Percentiles rank a stretch among this genome's conserved stretches.
Evolutionary conservation across 2,329 filamentous ascomycete genomes (phyloP).

Genomic region (Cordyceps militaris): DNA sequence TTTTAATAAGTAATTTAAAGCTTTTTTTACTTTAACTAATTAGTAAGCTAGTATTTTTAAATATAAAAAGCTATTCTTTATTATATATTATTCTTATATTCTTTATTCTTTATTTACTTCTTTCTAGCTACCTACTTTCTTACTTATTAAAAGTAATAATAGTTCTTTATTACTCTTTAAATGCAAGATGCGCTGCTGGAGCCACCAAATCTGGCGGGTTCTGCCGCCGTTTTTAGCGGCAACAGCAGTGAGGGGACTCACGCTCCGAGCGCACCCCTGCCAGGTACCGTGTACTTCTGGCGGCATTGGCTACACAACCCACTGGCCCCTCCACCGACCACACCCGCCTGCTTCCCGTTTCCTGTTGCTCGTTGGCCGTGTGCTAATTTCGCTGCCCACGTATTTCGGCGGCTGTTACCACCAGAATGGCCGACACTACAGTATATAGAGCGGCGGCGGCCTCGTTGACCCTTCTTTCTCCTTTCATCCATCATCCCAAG

Average conservation of each 20-base stretch:
- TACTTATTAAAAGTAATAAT: background rate
- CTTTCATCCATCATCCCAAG: background rate
- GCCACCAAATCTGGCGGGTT: slow-evolving; percentile 12
- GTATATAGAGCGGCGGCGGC: background rate
- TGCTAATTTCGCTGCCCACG: background rate
- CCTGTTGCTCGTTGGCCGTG: background rate
- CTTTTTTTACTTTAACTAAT: too few relatives aligned
- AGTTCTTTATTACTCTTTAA: slow-evolving; percentile 4
- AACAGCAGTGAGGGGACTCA: slow-evolving; percentile 3
- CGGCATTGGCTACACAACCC: background rate
- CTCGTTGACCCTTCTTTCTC: background rate
- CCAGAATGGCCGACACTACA: background rate
- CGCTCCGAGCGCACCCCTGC: background rate
- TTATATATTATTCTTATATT: too few relatives aligned
- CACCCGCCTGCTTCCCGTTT: background rate
- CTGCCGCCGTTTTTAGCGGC: slow-evolving; percentile 13
- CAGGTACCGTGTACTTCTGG: slow-evolving; percentile 14
- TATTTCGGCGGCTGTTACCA: background rate
- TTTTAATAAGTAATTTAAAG: too few relatives aligned
- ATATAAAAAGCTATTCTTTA: too few relatives aligned
- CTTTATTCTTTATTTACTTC: too few relatives aligned
- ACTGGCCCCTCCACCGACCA: background rate
- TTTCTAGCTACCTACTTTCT: too few relatives aligned
- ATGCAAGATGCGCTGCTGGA: background rate
- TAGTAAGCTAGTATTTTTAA: too few relatives aligned